These are phyloP conservation scores for Malbranchea zuffiana DNA, from an alignment of 2,329 filamentous ascomycete genomes.

Conservation along the genomic window DNA sequence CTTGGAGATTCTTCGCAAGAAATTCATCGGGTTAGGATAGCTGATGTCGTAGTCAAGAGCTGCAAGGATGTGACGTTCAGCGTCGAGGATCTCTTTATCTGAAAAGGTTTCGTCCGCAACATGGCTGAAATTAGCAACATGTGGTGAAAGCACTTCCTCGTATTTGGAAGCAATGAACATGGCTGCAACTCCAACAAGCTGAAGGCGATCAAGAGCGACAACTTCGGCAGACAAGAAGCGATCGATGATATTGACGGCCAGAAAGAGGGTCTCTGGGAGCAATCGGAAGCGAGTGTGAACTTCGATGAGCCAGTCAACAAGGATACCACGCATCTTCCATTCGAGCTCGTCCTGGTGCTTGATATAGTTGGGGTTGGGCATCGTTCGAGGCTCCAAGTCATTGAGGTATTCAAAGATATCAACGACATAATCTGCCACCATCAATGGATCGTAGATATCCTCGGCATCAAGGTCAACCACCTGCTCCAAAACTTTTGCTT, in stretches of 20 bases:
- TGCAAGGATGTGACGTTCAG: slow-evolving; percentile 87
- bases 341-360: slow-evolving; percentile 89
- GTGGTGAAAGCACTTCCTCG: slow-evolving; percentile 92
- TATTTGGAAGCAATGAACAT: slow-evolving; percentile 96
- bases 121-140: slow-evolving; percentile 93
- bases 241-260: slow-evolving; percentile 94
- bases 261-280: slow-evolving; percentile 86
- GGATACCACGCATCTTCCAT: slow-evolving; percentile 94
- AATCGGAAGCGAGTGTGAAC: slow-evolving; percentile 86
- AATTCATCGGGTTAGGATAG: slow-evolving; percentile 99
- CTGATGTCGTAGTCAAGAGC: slow-evolving; percentile 94
- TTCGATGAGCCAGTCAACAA: slow-evolving; percentile 97
- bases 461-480: slow-evolving; percentile 64
- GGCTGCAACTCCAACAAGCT: slow-evolving; percentile 93
- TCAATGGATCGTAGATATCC: slow-evolving; percentile 84
- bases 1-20: slow-evolving; percentile 95
- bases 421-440: slow-evolving; percentile 93
- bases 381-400: slow-evolving; percentile 62
- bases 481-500: slow-evolving; percentile 14
- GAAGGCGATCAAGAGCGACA: slow-evolving; percentile 89
- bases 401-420: slow-evolving; percentile 93
- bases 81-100: slow-evolving; percentile 87
- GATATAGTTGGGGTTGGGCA: slow-evolving; percentile 92
- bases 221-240: slow-evolving; percentile 91
- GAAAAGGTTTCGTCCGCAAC: slow-evolving; percentile 95